phyloP scores from a whole-genome alignment of 345 rosid genomes.

The Dipteronia dyeriana region DNA sequence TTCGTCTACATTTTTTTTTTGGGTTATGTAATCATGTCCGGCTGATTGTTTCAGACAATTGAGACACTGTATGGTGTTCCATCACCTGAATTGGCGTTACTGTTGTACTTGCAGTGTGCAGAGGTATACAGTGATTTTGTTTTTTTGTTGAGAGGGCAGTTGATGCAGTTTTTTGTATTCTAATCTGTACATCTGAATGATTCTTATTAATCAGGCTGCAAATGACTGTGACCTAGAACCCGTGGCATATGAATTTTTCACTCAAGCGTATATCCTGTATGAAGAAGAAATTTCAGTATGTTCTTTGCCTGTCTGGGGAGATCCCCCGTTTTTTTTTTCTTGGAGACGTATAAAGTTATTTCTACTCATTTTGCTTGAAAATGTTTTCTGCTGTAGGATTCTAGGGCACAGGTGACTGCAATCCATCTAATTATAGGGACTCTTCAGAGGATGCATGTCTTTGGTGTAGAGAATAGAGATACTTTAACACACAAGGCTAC shows the following conservation, averaged over 20 bases:
- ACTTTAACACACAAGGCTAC: conserved; percentile 94
- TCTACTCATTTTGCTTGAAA: conserved; percentile 16
- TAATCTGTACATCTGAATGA: conserved; percentile 6
- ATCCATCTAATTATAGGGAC: conserved; percentile 89
- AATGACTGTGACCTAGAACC: conserved; percentile 94
- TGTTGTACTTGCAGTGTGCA: conserved; percentile 92
- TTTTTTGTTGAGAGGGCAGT: conserved; percentile 2
- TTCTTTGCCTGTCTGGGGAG: conserved; percentile 21
- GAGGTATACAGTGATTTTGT: conserved; percentile 57
- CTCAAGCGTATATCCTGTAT: conserved; percentile 96
- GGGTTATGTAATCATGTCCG: conserved; percentile 5
- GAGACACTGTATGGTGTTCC: conserved; percentile 80
- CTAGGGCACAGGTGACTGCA: conserved; percentile 93
- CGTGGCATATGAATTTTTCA: conserved; percentile 95
- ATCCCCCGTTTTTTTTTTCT: not conserved
- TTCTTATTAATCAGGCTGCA: conserved; percentile 72
- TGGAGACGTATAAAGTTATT: not conserved
- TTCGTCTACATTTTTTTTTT: not conserved
- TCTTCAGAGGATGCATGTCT: conserved; percentile 96
- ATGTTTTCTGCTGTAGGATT: conserved; percentile 60
- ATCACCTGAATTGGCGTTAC: conserved; percentile 84
- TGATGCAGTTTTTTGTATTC: not conserved
- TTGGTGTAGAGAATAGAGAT: conserved; percentile 98
- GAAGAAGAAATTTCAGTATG: conserved; percentile 98
- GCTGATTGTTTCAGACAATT: conserved; percentile 54